These are phyloP conservation scores for Pestalotiopsis sp. DNA, from an alignment of 2,329 filamentous ascomycete species.

Conservation along the genomic window DNA sequence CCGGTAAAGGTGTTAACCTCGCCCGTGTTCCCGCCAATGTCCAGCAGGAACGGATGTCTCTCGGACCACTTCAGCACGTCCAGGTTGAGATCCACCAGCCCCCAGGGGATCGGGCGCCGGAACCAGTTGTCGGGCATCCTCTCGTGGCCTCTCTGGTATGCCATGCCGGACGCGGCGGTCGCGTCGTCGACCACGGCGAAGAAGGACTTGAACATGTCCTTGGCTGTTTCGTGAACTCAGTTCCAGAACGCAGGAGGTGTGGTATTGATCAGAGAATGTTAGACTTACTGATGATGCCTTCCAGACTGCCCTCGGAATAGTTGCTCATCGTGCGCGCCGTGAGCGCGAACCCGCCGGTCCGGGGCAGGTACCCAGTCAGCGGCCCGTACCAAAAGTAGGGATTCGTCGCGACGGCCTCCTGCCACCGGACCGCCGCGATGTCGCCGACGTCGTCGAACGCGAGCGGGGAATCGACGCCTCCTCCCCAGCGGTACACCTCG, in stretches of 20 bases:
- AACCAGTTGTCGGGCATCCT: slow-evolving; percentile 43
- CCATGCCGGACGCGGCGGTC: not conserved
- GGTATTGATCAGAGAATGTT: not conserved
- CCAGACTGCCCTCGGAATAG: slow-evolving; percentile 30
- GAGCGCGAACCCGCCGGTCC: slow-evolving; percentile 53
- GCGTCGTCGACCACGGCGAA: not conserved
- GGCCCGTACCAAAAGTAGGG: slow-evolving; percentile 56
- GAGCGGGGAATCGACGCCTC: slow-evolving; percentile 31
- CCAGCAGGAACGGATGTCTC: slow-evolving; percentile 23
- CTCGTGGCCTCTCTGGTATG: slow-evolving; percentile 26
- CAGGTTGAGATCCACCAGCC: slow-evolving; percentile 27
- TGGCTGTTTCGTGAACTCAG: not conserved
- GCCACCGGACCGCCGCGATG: slow-evolving; percentile 43
- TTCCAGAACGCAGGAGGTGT: not conserved
- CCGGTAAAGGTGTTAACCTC: slow-evolving; percentile 26
- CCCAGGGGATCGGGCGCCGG: slow-evolving; percentile 30
- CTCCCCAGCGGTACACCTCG: slow-evolving; percentile 44
- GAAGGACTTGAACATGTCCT: slow-evolving; percentile 1
- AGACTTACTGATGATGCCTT: not conserved
- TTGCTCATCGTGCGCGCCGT: slow-evolving; percentile 43
- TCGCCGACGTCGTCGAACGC: slow-evolving; percentile 43
- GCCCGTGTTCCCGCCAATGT: slow-evolving; percentile 32
- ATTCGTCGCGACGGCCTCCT: slow-evolving; percentile 49
- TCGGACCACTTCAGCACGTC: slow-evolving; percentile 23
- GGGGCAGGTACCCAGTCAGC: slow-evolving; percentile 47